Evolutionary conservation across 805 yeast species (phyloP).

Genomic region (Saccharomycopsis fodiens): DNA sequence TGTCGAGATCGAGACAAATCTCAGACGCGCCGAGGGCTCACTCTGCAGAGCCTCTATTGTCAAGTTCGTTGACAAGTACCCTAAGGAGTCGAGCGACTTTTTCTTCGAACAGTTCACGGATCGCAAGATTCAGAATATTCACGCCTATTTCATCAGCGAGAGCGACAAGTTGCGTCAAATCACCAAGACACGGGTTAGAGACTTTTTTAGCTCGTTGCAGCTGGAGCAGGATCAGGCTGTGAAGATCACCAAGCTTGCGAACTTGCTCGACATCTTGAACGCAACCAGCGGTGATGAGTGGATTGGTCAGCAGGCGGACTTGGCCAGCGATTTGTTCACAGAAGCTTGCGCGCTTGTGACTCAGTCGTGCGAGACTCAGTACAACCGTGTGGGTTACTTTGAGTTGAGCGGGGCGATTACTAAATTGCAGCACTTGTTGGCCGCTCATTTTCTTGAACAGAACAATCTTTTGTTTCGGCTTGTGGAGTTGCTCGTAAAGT

Average conservation of each 20-base stretch:
- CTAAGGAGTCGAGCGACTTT: slow-evolving; percentile 63
- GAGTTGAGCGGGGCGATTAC: slow-evolving; percentile 64
- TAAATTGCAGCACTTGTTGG: slow-evolving; percentile 47
- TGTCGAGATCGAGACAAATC: slow-evolving; percentile 67
- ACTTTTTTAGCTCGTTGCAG: slow-evolving; percentile 39
- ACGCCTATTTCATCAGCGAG: slow-evolving; percentile 52
- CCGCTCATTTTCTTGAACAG: slow-evolving; percentile 28
- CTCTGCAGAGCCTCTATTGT: slow-evolving; percentile 92
- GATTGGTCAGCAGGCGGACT: slow-evolving; percentile 45
- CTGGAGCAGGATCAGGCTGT: slow-evolving; percentile 45
- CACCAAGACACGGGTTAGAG: slow-evolving; percentile 45
- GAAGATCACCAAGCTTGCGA: slow-evolving; percentile 61
- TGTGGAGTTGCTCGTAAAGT: slow-evolving; percentile 37
- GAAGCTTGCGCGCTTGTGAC: slow-evolving; percentile 37
- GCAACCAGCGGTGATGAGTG: slow-evolving; percentile 51
- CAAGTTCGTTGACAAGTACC: slow-evolving; percentile 75
- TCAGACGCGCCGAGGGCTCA: slow-evolving; percentile 77
- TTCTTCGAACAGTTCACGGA: slow-evolving; percentile 60
- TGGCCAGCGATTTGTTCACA: slow-evolving; percentile 37
- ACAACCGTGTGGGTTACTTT: slow-evolving; percentile 56
- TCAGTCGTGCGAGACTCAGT: slow-evolving; percentile 34
- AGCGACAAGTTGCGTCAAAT: slow-evolving; percentile 50
- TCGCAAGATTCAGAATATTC: slow-evolving; percentile 41
- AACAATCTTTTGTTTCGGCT: slow-evolving; percentile 36
- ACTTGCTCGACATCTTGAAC: slow-evolving; percentile 56